These are phyloP conservation scores for Caloboletus inedulis DNA, from an alignment of 1,284 basidiomycete species.

Conservation along the genomic window DNA sequence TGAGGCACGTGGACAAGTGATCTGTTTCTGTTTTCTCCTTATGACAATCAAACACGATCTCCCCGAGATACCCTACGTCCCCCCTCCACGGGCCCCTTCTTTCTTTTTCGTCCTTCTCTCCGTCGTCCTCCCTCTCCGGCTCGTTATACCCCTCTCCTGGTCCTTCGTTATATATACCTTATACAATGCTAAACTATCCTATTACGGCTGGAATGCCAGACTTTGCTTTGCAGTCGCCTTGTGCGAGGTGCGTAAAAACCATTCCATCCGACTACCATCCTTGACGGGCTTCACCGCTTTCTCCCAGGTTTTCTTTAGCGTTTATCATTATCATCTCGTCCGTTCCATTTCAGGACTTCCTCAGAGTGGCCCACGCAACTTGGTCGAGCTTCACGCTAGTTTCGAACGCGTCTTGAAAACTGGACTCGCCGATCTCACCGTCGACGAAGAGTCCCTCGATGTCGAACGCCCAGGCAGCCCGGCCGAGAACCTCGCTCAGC, in stretches of 20 bases:
- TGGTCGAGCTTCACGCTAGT: constrained; percentile 56
- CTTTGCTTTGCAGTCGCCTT: constrained; percentile 48
- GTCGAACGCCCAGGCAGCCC: constrained; percentile 57
- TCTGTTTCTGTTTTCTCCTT: neutral
- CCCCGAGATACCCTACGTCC: constrained; percentile 39
- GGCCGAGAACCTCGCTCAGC: constrained; percentile 52
- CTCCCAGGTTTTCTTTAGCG: constrained; percentile 69
- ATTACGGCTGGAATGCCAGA: constrained; percentile 39
- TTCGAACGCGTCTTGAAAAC: constrained; percentile 57
- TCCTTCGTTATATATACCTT: constrained; percentile 57
- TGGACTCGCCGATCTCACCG: constrained; percentile 51
- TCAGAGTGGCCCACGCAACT: constrained; percentile 45
- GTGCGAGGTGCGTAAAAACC: constrained; percentile 54
- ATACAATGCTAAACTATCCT: constrained; percentile 43
- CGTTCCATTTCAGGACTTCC: constrained; percentile 51
- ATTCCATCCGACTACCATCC: neutral
- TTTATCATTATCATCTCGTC: constrained; percentile 64
- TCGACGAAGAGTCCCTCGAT: constrained; percentile 55
- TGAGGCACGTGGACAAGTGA: constrained; percentile 14
- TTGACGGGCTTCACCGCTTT: neutral
- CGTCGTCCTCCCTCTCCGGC: constrained; percentile 69
- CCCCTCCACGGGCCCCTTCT: constrained; percentile 41
- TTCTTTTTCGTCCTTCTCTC: constrained; percentile 60
- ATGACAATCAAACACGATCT: constrained; percentile 29
- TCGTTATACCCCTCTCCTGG: constrained; percentile 69